Percentiles rank a stretch among this genome's conserved stretches.
phyloP scores from a whole-genome alignment of 176 grass and related monocot species.

The Areca catechu region DNA sequence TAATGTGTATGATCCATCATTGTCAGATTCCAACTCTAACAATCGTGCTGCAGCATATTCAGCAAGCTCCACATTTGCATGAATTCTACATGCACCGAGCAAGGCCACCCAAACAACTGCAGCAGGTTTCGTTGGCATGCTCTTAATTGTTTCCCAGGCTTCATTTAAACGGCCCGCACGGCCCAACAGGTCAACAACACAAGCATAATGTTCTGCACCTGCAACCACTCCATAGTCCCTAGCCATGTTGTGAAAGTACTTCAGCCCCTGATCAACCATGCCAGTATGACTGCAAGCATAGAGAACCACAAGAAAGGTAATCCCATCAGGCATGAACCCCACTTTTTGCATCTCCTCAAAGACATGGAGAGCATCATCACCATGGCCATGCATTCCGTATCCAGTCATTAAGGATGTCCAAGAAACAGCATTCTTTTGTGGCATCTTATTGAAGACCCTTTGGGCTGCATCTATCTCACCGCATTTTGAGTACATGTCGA shows the following conservation, averaged over 20 bases:
- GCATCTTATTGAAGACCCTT: constrained; percentile 60
- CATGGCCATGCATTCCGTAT: constrained; percentile 79
- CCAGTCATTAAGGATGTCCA: constrained; percentile 88
- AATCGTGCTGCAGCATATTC: constrained; percentile 59
- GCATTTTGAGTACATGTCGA: constrained; percentile 89
- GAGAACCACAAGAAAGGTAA: constrained; percentile 76
- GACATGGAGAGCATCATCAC: constrained; percentile 47
- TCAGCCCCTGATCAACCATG: constrained; percentile 62
- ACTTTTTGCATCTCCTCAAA: constrained; percentile 68
- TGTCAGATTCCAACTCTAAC: constrained; percentile 50
- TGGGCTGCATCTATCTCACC: constrained; percentile 57
- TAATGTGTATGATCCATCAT: constrained; percentile 78
- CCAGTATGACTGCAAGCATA: constrained; percentile 89
- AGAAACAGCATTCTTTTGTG: constrained; percentile 53
- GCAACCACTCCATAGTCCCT: constrained; percentile 48
- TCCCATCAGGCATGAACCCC: constrained; percentile 58
- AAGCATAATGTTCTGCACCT: constrained; percentile 69
- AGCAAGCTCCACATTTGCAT: constrained; percentile 86
- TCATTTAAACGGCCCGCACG: constrained; percentile 55
- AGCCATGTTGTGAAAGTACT: constrained; percentile 61
- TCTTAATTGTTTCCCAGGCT: constrained; percentile 61
- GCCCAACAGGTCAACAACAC: constrained; percentile 69
- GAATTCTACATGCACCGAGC: constrained; percentile 63
- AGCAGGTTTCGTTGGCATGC: constrained; percentile 73
- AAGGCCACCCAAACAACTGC: constrained; percentile 66